Evolutionary conservation across 164 flowering plant species (phyloP), one percentile per base, ranked within the genome.

Genomic region (Pachysandra terminalis): DNA sequence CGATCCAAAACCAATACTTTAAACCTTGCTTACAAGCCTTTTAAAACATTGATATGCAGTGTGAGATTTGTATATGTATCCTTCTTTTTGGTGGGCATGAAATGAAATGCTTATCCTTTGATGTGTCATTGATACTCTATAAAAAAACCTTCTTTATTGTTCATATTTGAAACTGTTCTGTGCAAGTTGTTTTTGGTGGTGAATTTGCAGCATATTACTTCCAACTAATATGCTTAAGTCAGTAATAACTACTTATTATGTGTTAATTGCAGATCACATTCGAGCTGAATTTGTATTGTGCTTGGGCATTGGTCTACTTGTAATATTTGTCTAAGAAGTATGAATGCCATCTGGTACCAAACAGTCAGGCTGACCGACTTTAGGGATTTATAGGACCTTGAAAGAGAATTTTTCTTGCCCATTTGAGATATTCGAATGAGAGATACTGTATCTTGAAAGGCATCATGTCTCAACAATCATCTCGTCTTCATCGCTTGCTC

Each of bases 401-500:
- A 56, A 71, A 35, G 65, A 19, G 3, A 1, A 26, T 53, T 22
- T 48, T 35, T 28, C 66, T 66, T 71, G 68, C 56, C 32, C 59
- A 32, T n/a, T 25, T 61, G 19, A 64, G 26, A 59, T 56, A 68
- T 40, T 67, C 69, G 79, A 52, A 78, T 75, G 79, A 72, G 69
- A 75, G 67, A 70, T 49, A 28, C 63, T 59, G 66, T 66, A 59
- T 26, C 32, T 63, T 27, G 59, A 15, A 28, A 72, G 77, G 70
- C 22, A 66, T 64, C 37, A 92, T 92, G 97, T 88, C 96, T 71
- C 95, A 90, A 70, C 96, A 90, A 71, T 90, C 96, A 25, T 89
- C 98, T 72, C 97, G 97, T 45, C 93, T 93, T 72, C 79, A 90
- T 65, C 96, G 98, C 26, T 73, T 93, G 64, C 96, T 91, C 70